These are phyloP conservation scores for Thozetella sp. DNA, from an alignment of 495 filamentous ascomycete genomes.

Conservation along the genomic window DNA sequence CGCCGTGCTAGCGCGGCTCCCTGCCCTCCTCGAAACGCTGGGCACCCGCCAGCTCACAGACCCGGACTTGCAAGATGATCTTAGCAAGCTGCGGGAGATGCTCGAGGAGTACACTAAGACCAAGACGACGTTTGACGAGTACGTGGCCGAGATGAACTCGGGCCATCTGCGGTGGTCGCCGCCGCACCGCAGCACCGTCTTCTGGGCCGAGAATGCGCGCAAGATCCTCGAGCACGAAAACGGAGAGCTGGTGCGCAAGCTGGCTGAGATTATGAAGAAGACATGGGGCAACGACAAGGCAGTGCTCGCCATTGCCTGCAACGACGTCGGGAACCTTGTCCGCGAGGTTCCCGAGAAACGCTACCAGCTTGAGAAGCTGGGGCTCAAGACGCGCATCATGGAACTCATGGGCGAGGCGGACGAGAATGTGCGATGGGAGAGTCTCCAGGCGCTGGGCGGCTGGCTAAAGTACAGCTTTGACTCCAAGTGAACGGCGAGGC, in stretches of 20 bases:
- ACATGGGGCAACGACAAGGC: slow-evolving; percentile 92
- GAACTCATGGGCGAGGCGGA: slow-evolving; percentile 90
- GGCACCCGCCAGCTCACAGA: slow-evolving; percentile 83
- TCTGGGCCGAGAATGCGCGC: slow-evolving; percentile 96
- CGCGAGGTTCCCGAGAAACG: slow-evolving; percentile 89
- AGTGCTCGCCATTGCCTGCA: slow-evolving; percentile 93
- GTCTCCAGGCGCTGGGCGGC: slow-evolving; percentile 86
- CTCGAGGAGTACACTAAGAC: slow-evolving; percentile 93
- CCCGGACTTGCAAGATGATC: slow-evolving; percentile 85
- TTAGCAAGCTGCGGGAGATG: slow-evolving; percentile 72
- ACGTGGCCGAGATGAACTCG: slow-evolving; percentile 84
- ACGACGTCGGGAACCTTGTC: slow-evolving; percentile 87
- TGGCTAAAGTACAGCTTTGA: slow-evolving; percentile 94
- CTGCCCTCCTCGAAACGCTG: slow-evolving; percentile 78
- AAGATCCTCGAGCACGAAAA: slow-evolving; percentile 85
- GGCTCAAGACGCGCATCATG: slow-evolving; percentile 91
- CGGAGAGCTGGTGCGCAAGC: slow-evolving; percentile 76
- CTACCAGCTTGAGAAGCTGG: slow-evolving; percentile 81
- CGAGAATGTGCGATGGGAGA: slow-evolving; percentile 93
- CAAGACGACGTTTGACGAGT: slow-evolving; percentile 96
- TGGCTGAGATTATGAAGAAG: slow-evolving; percentile 86
- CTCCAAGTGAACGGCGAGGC: slow-evolving; percentile 32
- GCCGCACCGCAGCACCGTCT: slow-evolving; percentile 84
- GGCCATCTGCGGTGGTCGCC: slow-evolving; percentile 95
- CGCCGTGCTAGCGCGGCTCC: slow-evolving; percentile 81